Evolutionary conservation across 1,139 yeast species (phyloP).

Genomic region (Taphrina sp.): DNA sequence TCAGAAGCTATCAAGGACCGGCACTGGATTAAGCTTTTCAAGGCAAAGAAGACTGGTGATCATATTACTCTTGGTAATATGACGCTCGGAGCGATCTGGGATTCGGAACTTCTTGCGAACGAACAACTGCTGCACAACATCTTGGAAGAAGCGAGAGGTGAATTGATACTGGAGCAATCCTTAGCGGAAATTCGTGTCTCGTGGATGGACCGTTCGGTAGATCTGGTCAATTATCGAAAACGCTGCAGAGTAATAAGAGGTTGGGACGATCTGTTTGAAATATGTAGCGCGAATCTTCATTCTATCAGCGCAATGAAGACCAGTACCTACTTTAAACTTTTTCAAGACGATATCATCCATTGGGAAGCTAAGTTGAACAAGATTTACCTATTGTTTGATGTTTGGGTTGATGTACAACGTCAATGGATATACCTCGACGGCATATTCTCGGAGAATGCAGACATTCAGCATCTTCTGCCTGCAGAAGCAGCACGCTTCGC

Average conservation of each 20-base stretch:
- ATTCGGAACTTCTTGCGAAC: slow-evolving; percentile 53
- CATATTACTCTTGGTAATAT: slow-evolving; percentile 40
- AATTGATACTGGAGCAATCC: slow-evolving; percentile 62
- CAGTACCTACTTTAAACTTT: slow-evolving; percentile 62
- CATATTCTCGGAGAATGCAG: slow-evolving; percentile 58
- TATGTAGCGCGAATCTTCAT: slow-evolving; percentile 60
- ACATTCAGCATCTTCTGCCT: slow-evolving; percentile 64
- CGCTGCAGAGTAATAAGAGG: slow-evolving; percentile 61
- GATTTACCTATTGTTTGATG: slow-evolving; percentile 57
- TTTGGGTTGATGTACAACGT: slow-evolving; percentile 83
- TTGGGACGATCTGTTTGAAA: slow-evolving; percentile 65
- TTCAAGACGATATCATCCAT: slow-evolving; percentile 58
- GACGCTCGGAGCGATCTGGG: slow-evolving; percentile 64
- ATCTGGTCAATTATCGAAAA: slow-evolving; percentile 56
- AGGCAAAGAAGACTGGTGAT: slow-evolving; percentile 40
- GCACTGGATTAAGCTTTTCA: slow-evolving; percentile 65
- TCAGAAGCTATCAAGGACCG: slow-evolving; percentile 60
- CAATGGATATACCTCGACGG: slow-evolving; percentile 88
- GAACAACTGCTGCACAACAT: slow-evolving; percentile 52
- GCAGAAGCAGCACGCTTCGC: slow-evolving; percentile 68
- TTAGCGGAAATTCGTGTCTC: slow-evolving; percentile 44
- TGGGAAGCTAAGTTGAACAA: slow-evolving; percentile 60
- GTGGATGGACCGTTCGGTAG: slow-evolving; percentile 52
- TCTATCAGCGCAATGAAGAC: slow-evolving; percentile 68
- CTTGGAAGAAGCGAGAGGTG: slow-evolving; percentile 69